Evolutionary conservation across 169 alveolate species (phyloP), one percentile per base, ranked within the genome.

Genomic region (Eimeria falciformis): DNA sequence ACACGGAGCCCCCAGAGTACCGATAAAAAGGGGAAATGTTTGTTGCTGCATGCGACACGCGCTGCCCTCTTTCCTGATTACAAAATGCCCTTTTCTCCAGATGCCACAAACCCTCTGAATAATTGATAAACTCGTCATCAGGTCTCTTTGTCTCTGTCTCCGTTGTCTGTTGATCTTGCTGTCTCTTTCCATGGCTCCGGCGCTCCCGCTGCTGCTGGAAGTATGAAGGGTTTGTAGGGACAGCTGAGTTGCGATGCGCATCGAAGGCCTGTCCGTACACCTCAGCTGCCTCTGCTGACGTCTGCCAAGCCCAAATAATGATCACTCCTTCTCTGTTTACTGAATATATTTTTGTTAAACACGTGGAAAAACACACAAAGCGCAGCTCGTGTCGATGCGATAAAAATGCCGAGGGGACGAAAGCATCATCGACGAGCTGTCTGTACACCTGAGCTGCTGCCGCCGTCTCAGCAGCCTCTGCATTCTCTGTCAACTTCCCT

Each of bases 271-370:
- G 29, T 37, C 23, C 81, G 29, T 33, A 29, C n/a, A 27, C 71
- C 75, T 84, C 91, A 25, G 62, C 83, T 1, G 91, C 58, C 40
- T 71, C 82, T 12, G 23, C 53, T 25, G 23, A 11, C 25, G 81
- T 27, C 25, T 14, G 37, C 92, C 92, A 86, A 23, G 7, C 17
- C 92, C 92, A 86, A n/a, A 45, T 11, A 33, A 86, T 77, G 40
- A 86, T 66, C 58, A 84, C 56, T 9, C 92, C 92, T 17, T 86
- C 85, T 5, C 92, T 33, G 55, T 86, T 86, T 9, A 86, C 92
- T 29, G 92, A 86, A 2, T 66, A 66, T 12, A 86, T 46, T 12
- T 85, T 69, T 5, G 86, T 86, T 11, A 86, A 55, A 18, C 92
- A 86, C 3, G 50, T 11, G 12, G 92, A 86, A 43, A 86, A 86